Percentiles rank a stretch among this genome's conserved stretches.
These are phyloP conservation scores for Bruguiera hainesii DNA, from an alignment of 441 rosid species.

Conservation along the genomic window DNA sequence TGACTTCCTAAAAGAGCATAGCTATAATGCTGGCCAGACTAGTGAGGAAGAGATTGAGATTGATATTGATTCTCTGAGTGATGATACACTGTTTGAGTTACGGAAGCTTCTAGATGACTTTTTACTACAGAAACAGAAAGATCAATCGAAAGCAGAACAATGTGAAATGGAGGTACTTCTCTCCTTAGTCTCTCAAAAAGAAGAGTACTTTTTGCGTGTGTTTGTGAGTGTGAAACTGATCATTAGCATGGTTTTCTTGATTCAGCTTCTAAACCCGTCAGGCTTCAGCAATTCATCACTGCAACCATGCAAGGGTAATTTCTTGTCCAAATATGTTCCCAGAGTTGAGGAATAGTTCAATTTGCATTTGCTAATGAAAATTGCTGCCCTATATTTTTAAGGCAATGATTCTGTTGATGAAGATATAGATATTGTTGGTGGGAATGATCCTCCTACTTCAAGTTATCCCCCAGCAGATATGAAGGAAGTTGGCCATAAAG, in stretches of 20 bases:
- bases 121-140: constrained; percentile 50
- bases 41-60: constrained; percentile 84
- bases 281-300: constrained; percentile 62
- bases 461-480: constrained; percentile 50
- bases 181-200: background rate
- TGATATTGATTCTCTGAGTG: constrained; percentile 69
- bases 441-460: constrained; percentile 57
- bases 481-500: constrained; percentile 54
- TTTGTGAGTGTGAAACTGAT: constrained; percentile 13
- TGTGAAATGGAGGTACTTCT: constrained; percentile 74
- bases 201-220: too few species aligned
- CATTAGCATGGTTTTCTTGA: constrained; percentile 18
- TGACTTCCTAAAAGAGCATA: constrained; percentile 68
- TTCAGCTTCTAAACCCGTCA: constrained; percentile 61
- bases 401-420: constrained; percentile 62
- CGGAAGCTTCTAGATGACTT: constrained; percentile 68
- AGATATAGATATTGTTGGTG: constrained; percentile 79
- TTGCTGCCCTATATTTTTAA: constrained; percentile 24
- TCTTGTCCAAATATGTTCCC: constrained; percentile 15
- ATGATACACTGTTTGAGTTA: constrained; percentile 61
- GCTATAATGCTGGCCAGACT: constrained; percentile 44
- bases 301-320: constrained; percentile 66
- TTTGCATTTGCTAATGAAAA: background rate
- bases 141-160: constrained; percentile 48
- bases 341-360: background rate